Conservation (phyloP, 208 protist genomes). For the Tetramitus jugosus region DNA sequence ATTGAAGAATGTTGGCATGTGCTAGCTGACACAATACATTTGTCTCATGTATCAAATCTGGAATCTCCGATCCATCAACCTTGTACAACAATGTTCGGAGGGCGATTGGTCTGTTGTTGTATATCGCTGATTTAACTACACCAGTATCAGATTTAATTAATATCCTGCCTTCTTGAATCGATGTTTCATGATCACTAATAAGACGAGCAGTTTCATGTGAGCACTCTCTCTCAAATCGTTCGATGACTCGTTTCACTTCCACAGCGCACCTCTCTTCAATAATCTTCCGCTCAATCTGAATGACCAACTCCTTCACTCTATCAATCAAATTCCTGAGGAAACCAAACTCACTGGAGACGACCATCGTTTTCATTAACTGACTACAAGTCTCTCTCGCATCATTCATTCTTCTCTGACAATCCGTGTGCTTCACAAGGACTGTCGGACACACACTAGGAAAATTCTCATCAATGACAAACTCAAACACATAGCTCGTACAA, state of each 20-base stretch:
- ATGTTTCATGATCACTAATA: neutral
- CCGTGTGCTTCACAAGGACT: no score
- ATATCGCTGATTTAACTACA: neutral
- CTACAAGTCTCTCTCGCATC: no score
- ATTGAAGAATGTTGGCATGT: neutral
- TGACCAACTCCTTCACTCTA: neutral
- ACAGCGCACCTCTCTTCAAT: neutral
- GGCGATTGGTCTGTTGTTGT: neutral
- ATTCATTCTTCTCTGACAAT: no score
- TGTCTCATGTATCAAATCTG: neutral
- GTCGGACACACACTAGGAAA: no score
- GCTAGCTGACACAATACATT: neutral
- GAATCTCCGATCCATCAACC: neutral
- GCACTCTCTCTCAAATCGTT: no score
- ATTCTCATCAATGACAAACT: no score
- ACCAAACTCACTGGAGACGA: neutral
- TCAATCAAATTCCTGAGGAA: neutral
- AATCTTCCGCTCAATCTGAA: neutral
- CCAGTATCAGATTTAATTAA: neutral
- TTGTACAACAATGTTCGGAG: neutral
- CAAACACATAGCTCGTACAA: no score
- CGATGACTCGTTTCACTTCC: neutral
- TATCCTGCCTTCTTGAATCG: neutral
- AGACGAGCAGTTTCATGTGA: neutral
- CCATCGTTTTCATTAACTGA: neutral